Evolutionary conservation across 257 asterid species (phyloP).

Genomic region (Lantana camara): DNA sequence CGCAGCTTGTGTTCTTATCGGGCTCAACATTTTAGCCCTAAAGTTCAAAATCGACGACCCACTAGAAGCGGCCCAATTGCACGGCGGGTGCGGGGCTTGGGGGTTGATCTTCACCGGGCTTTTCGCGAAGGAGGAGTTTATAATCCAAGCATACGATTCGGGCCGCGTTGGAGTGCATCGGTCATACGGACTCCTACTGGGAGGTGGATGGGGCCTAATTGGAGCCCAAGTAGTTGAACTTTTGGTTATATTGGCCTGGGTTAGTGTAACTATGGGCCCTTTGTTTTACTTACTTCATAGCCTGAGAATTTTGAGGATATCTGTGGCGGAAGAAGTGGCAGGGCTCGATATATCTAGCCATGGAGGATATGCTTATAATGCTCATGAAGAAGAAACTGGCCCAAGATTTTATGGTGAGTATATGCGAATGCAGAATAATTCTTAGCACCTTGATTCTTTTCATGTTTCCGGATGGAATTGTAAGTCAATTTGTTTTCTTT

Average conservation of each 20-base stretch:
- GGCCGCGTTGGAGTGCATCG: slow-evolving; percentile 37
- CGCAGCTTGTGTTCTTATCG: slow-evolving; percentile 62
- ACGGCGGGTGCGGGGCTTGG: slow-evolving; percentile 76
- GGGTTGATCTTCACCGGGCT: slow-evolving; percentile 64
- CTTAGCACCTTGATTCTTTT: background rate
- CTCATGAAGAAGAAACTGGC: slow-evolving; percentile 48
- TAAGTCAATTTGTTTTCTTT: background rate
- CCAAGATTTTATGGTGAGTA: slow-evolving; percentile 55
- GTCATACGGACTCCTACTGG: slow-evolving; percentile 51
- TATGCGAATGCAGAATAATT: slow-evolving; percentile 38
- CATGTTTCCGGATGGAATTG: background rate
- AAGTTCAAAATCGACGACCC: slow-evolving; percentile 56
- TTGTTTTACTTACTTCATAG: slow-evolving; percentile 54
- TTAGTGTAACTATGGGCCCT: slow-evolving; percentile 67
- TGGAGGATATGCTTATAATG: slow-evolving; percentile 65
- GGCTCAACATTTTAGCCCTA: slow-evolving; percentile 45
- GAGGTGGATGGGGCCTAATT: slow-evolving; percentile 66
- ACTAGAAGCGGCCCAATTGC: slow-evolving; percentile 63
- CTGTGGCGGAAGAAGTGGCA: slow-evolving; percentile 59
- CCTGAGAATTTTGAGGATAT: slow-evolving; percentile 51
- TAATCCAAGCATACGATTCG: slow-evolving; percentile 45
- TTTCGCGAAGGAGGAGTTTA: slow-evolving; percentile 52
- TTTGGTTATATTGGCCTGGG: slow-evolving; percentile 51
- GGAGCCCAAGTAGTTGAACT: slow-evolving; percentile 61
- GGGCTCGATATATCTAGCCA: slow-evolving; percentile 70